These are phyloP conservation scores for Allantophomopsis lycopodina DNA, from an alignment of 2,329 filamentous ascomycete species.

Conservation along the genomic window DNA sequence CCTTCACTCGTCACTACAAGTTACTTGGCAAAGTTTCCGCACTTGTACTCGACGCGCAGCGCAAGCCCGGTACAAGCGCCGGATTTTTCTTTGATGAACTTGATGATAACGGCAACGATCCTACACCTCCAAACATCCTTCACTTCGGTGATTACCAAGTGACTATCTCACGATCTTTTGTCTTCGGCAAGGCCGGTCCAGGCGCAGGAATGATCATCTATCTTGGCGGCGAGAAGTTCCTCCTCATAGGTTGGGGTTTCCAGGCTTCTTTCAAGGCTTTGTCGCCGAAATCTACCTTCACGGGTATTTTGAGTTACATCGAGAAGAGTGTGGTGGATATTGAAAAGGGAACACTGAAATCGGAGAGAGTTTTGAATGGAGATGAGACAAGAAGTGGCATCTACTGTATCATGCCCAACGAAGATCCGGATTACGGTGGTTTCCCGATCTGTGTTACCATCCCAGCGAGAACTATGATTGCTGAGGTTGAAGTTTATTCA, in stretches of 20 bases:
- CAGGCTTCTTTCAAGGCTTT: conserved; percentile 19
- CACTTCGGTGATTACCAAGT: conserved; percentile 22
- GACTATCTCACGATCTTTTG: conserved; percentile 26
- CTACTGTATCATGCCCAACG: conserved; percentile 38
- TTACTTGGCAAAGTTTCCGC: conserved; percentile 20
- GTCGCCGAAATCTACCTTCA: conserved; percentile 22
- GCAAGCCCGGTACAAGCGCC: conserved; percentile 16
- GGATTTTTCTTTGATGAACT: conserved; percentile 30
- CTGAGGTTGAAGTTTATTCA: conserved; percentile 24
- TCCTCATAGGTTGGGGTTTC: conserved; percentile 30
- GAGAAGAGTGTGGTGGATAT: conserved; percentile 24
- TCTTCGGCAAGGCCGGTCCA: conserved; percentile 27
- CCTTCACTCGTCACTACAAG: conserved; percentile 24
- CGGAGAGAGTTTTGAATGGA: conserved; percentile 23
- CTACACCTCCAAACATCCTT: conserved; percentile 11
- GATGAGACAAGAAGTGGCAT: conserved; percentile 32
- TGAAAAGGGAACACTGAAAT: conserved; percentile 21
- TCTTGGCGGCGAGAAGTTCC: conserved; percentile 21
- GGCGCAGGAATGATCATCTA: conserved; percentile 29
- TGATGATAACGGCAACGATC: neutral
- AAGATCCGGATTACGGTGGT: conserved; percentile 39
- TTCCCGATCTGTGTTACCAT: conserved; percentile 41
- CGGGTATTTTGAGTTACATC: conserved; percentile 25
- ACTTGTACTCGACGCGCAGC: conserved; percentile 25
- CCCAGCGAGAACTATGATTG: conserved; percentile 33